phyloP scores from a whole-genome alignment of 208 protist genomes.

The Lotmaria passim region DNA sequence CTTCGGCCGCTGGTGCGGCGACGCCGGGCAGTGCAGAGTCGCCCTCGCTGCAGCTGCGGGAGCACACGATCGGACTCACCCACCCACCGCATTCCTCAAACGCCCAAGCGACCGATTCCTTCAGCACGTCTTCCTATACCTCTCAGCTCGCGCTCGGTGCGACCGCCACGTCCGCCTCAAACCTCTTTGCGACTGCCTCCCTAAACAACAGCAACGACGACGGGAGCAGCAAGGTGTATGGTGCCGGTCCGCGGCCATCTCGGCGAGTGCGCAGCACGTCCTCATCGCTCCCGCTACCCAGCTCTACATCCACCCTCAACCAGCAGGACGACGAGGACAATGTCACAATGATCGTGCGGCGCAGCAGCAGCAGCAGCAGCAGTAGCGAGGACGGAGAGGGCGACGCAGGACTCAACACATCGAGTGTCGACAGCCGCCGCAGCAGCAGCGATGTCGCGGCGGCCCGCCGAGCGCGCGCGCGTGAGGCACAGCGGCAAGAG shows the following conservation, averaged over 20 bases:
- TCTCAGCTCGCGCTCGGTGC: neutral
- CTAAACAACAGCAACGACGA: neutral
- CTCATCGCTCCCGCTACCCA: slow-evolving; percentile 7
- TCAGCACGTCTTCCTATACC: neutral
- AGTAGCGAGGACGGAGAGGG: neutral
- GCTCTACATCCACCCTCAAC: slow-evolving; percentile 1
- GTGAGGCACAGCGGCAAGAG: neutral
- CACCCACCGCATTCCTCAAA: too few species aligned
- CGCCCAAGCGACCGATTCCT: neutral
- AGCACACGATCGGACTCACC: slow-evolving; percentile 4
- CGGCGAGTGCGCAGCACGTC: neutral
- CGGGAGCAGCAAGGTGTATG: neutral
- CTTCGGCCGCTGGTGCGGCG: neutral
- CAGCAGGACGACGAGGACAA: slow-evolving; percentile 18
- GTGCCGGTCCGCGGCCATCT: neutral
- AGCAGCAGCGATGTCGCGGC: neutral
- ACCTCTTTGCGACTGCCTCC: too few species aligned
- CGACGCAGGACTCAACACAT: neutral
- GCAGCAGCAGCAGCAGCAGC: slow-evolving; percentile 15
- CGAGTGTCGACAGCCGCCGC: slow-evolving; percentile 5
- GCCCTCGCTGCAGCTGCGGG: neutral
- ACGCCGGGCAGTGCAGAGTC: neutral
- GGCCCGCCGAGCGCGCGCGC: neutral
- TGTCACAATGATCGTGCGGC: slow-evolving; percentile 13
- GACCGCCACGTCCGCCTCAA: neutral